Evolutionary conservation across 306 rosid genomes (phyloP), one percentile per base, ranked within the genome.

Genomic region (Oxytropis ochrocephala): DNA sequence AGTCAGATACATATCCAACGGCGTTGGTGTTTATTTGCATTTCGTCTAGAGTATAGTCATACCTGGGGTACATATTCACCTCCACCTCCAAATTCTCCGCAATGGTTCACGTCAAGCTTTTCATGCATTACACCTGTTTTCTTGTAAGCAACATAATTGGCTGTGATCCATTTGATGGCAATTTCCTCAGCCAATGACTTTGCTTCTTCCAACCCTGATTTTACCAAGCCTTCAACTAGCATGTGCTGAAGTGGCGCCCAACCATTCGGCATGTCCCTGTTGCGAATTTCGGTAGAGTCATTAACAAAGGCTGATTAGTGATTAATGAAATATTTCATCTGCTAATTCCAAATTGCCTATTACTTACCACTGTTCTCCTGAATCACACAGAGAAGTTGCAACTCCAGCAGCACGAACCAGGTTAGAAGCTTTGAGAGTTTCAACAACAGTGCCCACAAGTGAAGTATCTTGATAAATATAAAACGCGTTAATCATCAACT

Each of bases 241-340:
- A 94, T 94, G 85, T 91, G 99, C 63, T 94, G 95, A 14, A 94
- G 62, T 3, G 92, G 97, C 51, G 99, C 91, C 97, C 99, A 94
- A 56, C 99, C 97, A 71, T 94, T 94, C 30, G 99, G 99, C 67
- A 82, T 91, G 84, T 94, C 97, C 99, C 99, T 88, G 59, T 70
- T 60, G 39, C 68, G 68, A 59, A 68, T 42, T 49, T 43, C 39
- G 38, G 9, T 5, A 46, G 66, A 36, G 32, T 30, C 18, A 35
- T 59, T 18, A 53, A 65, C 30, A 67, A 9, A 63, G 27, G 16
- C 27, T 21, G 44, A 72, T 38, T 64, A 30, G 9, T 38, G 8
- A 33, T 33, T 33, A 58, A 18, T 78, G 49, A 50, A 57, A 32
- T 41, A 13, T 72, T 55, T 55, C 54, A 27, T 54, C 43, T 46